These are phyloP conservation scores for Lotmaria passim DNA, from an alignment of 208 protist species.

Conservation along the genomic window DNA sequence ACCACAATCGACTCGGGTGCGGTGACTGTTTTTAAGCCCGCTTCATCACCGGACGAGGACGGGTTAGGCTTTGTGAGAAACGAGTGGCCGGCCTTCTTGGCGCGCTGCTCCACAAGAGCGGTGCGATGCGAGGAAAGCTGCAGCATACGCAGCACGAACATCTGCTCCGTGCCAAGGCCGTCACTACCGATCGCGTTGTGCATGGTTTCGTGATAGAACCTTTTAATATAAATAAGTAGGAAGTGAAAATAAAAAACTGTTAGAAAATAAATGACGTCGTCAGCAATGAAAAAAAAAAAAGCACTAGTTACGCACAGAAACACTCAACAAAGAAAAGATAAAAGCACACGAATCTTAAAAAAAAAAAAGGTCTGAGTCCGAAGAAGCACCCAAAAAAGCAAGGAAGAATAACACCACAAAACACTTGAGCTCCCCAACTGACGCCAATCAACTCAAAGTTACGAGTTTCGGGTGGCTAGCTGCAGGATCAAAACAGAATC, in stretches of 20 bases:
- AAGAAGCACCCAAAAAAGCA: no score
- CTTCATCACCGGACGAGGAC: background rate
- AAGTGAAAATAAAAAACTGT: background rate
- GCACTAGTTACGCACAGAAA: background rate
- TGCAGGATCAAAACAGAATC: no score
- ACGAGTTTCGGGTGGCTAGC: no score
- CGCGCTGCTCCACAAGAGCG: conserved; percentile 10
- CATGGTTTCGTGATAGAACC: background rate
- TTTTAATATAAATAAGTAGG: background rate
- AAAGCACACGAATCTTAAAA: no score
- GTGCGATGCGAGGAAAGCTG: conserved; percentile 9
- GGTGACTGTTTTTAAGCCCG: background rate
- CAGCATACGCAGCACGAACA: conserved; percentile 22
- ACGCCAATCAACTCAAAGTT: no score
- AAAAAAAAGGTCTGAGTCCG: no score
- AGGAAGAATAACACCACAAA: no score
- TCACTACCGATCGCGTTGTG: background rate
- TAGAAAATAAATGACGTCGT: background rate
- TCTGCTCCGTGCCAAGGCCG: conserved; percentile 5
- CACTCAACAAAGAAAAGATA: background rate
- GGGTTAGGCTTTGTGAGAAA: background rate
- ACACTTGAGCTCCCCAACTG: no score
- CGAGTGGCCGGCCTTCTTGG: background rate
- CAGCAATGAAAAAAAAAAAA: conserved; percentile 4
- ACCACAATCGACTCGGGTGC: background rate